Conservation (phyloP, 768 basidiomycete genomes). For the Auricularia sp. region DNA sequence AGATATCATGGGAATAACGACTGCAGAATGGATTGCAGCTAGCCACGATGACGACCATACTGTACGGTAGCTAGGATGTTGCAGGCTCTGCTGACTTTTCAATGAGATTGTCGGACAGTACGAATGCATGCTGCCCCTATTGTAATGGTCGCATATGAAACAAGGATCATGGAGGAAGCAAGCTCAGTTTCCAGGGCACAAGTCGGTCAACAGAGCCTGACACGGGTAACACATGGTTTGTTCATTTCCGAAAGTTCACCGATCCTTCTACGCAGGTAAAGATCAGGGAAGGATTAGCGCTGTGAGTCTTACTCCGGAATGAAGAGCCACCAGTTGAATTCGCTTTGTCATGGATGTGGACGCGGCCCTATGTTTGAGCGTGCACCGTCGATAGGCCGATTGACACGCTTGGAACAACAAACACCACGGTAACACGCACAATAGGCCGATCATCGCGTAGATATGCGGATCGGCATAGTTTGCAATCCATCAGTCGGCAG, state of each 20-base stretch:
- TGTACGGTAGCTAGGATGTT: too few species aligned
- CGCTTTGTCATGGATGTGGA: too few species aligned
- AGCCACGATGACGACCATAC: too few species aligned
- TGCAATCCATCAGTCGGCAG: not conserved
- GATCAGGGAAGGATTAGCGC: not conserved
- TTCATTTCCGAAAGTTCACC: not conserved
- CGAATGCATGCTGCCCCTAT: too few species aligned
- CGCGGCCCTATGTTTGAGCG: too few species aligned
- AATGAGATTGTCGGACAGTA: too few species aligned
- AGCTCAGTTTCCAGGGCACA: not conserved
- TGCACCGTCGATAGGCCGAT: too few species aligned
- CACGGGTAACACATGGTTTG: not conserved
- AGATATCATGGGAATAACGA: not conserved
- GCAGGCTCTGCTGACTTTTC: too few species aligned
- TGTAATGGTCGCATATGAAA: not conserved
- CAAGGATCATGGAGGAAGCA: not conserved
- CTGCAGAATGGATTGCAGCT: too few species aligned
- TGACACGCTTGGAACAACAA: too few species aligned
- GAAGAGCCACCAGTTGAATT: not conserved
- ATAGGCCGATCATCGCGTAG: too few species aligned
- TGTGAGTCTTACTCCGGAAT: not conserved
- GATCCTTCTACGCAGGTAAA: not conserved
- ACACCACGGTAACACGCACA: too few species aligned
- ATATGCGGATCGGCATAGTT: not conserved
- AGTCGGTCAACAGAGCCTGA: not conserved